These are phyloP conservation scores for Nicotiana sylvestris DNA, from an alignment of 257 asterid species.

Conservation along the genomic window DNA sequence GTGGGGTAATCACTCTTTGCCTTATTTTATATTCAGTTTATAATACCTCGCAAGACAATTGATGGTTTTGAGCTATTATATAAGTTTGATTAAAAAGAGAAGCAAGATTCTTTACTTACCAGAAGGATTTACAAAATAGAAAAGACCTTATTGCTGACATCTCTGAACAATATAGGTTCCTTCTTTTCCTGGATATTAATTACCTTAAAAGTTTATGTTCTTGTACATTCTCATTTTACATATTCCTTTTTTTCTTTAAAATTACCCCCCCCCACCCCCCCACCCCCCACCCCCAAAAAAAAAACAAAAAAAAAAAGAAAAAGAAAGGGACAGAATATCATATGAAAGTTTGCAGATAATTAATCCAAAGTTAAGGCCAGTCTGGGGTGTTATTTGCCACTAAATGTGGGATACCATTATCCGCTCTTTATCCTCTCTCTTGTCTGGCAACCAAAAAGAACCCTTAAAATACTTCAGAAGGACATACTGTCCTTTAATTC, in stretches of 20 bases:
- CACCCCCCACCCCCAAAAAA: not conserved
- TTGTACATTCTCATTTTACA: not conserved
- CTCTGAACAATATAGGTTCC: not conserved
- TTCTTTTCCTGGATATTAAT: not conserved
- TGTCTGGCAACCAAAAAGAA: not conserved
- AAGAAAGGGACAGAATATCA: not conserved
- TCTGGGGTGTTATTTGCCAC: not conserved
- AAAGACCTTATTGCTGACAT: not conserved
- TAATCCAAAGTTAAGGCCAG: not conserved
- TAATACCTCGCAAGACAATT: not conserved
- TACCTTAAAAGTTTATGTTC: not conserved
- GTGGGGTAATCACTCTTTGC: constrained; percentile 72
- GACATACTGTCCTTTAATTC: not conserved
- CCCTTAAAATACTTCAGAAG: constrained; percentile 5
- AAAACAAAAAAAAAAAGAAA: not conserved
- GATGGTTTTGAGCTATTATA: not conserved
- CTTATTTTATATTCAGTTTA: constrained; percentile 14
- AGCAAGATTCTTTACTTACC: not conserved
- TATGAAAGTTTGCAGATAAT: not conserved
- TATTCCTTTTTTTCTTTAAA: not conserved
- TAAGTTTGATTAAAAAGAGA: not conserved
- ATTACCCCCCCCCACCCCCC: not conserved
- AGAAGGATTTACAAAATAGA: not conserved
- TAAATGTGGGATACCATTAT: not conserved
- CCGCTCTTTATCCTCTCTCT: not conserved